A percentile compares a stretch with the other conserved stretches of the same genome.
Evolutionary conservation across 1,284 basidiomycete species (phyloP).

Genomic region (Coniophora puteana): DNA sequence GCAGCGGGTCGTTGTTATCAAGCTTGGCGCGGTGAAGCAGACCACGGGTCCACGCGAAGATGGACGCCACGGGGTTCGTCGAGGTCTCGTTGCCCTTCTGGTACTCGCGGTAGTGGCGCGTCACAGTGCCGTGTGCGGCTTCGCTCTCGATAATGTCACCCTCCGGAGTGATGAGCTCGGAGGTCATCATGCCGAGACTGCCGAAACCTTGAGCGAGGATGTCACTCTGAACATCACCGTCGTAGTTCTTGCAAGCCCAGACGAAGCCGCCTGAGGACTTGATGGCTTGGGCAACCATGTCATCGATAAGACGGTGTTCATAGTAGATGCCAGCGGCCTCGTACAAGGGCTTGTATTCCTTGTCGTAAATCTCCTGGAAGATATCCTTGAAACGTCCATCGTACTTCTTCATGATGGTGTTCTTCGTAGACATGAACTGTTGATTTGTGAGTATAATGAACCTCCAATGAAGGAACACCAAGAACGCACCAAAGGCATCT

Average conservation of each 20-base stretch:
- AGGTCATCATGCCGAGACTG: conserved; percentile 96
- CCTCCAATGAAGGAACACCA: conserved; percentile 5
- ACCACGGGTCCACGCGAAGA: conserved; percentile 98
- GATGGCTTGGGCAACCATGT: conserved; percentile 97
- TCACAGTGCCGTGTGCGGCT: conserved; percentile 94
- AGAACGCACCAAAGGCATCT: conserved; percentile 77
- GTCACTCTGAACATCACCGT: conserved; percentile 91
- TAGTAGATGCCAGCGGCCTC: conserved; percentile 89
- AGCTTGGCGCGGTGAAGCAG: conserved; percentile 92
- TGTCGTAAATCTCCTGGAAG: conserved; percentile 92
- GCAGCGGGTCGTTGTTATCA: conserved; percentile 79
- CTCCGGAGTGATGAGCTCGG: conserved; percentile 94
- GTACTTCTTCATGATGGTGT: conserved; percentile 95
- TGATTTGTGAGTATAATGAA: neutral
- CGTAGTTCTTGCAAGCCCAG: conserved; percentile 98
- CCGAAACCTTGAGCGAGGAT: conserved; percentile 96
- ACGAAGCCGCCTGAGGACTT: conserved; percentile 97
- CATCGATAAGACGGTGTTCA: conserved; percentile 91
- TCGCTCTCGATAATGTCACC: conserved; percentile 90
- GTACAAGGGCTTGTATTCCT: conserved; percentile 81
- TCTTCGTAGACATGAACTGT: conserved; percentile 97
- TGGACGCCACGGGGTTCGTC: conserved; percentile 97
- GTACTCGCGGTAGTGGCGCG: conserved; percentile 95
- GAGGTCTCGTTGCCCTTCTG: conserved; percentile 96
- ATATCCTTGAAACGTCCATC: conserved; percentile 99